Evolutionary conservation across 208 protist species (phyloP), one percentile per base, ranked within the genome.

Genomic region (Crithidia brevicula): DNA sequence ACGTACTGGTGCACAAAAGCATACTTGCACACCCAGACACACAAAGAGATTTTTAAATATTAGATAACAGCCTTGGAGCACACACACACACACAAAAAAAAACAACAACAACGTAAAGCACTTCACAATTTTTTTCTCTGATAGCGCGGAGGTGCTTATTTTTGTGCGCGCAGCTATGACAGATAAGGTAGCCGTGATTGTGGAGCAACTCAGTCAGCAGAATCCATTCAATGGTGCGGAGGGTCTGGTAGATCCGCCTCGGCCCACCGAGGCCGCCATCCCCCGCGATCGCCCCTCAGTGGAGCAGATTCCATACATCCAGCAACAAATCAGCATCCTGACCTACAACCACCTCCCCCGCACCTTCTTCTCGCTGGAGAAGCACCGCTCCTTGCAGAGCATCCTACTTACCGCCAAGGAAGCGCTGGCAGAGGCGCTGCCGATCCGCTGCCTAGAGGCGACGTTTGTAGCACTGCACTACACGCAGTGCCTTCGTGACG

Each of bases 401-500:
- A 92, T 98, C 56, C 50, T 97, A 4, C 20, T 83, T 23, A 96
- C 92, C 11, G 89, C 79, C 25, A 91, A 81, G 60, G 91, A 97
- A 69, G 85, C 92, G 27, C 78, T 96, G 10, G 11, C 63, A 16
- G 91, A 97, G 71, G 81, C 89, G 22, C 79, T 98, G 47, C 94
- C 94, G 27, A 98, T 98, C 46, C 84, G 92, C 50, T 98, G 94
- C 65, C 79, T 98, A 8, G 92, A 98, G 77, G 94, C 92, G 11
- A 95, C 89, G 3, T 98, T 96, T 81, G 80, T 96, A 10, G 84
- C 72, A 9, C 54, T 96, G 22, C 83, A 92, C 74, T 80, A 92
- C 27, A 98, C 92, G 13, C 89, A 96, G 30, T 68, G 67, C 2
- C 31, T 97, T 30, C 74, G 77, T 30, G 81, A 82, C 56, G 67